Conservation (phyloP, 2,329 filamentous ascomycete species). For the Simplicillium sp. region DNA sequence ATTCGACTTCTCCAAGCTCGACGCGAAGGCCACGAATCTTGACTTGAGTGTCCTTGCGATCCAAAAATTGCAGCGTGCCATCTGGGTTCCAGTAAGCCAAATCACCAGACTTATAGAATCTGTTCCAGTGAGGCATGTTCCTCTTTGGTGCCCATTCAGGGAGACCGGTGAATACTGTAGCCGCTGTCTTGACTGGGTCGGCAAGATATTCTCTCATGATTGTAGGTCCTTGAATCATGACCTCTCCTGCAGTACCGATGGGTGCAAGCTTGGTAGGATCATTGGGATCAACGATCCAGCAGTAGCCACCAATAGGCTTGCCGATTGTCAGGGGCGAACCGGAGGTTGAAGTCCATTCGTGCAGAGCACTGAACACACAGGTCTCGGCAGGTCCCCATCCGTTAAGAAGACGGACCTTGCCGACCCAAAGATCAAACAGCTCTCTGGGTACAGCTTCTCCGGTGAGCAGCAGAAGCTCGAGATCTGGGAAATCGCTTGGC, state of each 20-base stretch:
- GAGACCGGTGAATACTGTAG: neutral
- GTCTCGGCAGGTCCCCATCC: neutral
- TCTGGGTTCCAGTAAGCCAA: neutral
- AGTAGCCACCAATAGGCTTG: conserved; percentile 1
- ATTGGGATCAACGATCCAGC: conserved; percentile 5
- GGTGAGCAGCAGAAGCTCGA: too few species aligned
- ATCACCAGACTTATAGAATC: conserved; percentile 6
- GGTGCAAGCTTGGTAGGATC: conserved; percentile 4
- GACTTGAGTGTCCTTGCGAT: conserved; percentile 3
- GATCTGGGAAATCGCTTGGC: too few species aligned
- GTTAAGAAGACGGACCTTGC: neutral
- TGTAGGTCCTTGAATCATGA: conserved; percentile 6
- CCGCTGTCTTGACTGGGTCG: conserved; percentile 2
- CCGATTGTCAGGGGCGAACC: neutral
- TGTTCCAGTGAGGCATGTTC: neutral
- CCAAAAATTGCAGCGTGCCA: conserved; percentile 4
- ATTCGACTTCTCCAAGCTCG: conserved; percentile 7
- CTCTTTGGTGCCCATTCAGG: neutral
- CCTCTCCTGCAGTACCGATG: conserved; percentile 4
- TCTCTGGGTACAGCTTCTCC: conserved; percentile 6
- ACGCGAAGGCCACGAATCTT: conserved; percentile 4
- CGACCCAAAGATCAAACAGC: conserved; percentile 2
- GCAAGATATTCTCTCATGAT: conserved; percentile 7
- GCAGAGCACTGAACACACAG: too few species aligned
- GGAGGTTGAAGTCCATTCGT: neutral